These are phyloP conservation scores for Boletus pseudo-olivaceus DNA, from an alignment of 768 basidiomycete species.

Conservation along the genomic window DNA sequence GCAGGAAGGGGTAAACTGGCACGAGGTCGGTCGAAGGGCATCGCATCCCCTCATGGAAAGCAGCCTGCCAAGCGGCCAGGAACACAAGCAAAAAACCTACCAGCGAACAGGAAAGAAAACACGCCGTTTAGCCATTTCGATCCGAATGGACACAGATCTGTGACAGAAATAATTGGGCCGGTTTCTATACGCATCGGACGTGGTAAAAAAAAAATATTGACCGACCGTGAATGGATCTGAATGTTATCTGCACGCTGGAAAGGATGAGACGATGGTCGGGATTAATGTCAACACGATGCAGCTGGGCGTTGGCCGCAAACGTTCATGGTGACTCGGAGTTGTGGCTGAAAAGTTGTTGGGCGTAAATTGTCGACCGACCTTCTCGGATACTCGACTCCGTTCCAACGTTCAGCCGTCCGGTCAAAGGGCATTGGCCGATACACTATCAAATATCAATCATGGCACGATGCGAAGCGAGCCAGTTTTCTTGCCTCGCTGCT, in stretches of 20 bases:
- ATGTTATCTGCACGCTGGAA: not conserved
- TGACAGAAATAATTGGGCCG: slow-evolving; percentile 1
- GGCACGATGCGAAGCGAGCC: slow-evolving; percentile 1
- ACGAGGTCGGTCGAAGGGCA: slow-evolving; percentile 28
- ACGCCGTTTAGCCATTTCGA: slow-evolving; percentile 12
- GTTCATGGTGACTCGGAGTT: not conserved
- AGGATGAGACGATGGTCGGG: not conserved
- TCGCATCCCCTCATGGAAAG: slow-evolving; percentile 26
- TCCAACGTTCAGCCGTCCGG: not conserved
- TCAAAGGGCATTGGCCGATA: slow-evolving; percentile 18
- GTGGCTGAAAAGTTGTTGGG: slow-evolving; percentile 7
- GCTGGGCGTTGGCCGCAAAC: slow-evolving; percentile 4
- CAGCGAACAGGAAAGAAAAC: slow-evolving; percentile 10
- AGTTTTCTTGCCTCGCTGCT: not conserved
- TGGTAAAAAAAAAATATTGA: not conserved
- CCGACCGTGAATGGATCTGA: not conserved
- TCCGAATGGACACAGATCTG: slow-evolving; percentile 14
- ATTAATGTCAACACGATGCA: slow-evolving; percentile 2
- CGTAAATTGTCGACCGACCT: slow-evolving; percentile 11
- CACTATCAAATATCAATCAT: slow-evolving; percentile 5
- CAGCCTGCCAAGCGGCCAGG: slow-evolving; percentile 16
- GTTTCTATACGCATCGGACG: slow-evolving; percentile 4
- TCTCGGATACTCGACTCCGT: slow-evolving; percentile 11
- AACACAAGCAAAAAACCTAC: slow-evolving; percentile 17
- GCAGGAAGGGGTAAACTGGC: slow-evolving; percentile 23